Evolutionary conservation across 2,329 filamentous ascomycete genomes (phyloP).

Genomic region (Paracoccidioides brasiliensis): DNA sequence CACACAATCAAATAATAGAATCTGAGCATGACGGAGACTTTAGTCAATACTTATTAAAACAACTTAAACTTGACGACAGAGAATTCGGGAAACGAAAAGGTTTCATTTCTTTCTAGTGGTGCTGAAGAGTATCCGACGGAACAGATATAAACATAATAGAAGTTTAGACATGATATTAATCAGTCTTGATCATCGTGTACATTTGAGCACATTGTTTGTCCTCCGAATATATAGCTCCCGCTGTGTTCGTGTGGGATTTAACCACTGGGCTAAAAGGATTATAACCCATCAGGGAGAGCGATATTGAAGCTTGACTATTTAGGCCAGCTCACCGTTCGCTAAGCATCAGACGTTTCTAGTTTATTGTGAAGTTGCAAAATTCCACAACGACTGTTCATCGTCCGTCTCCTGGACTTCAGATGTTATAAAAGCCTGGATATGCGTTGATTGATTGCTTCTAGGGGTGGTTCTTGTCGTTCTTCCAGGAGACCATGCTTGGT

Average conservation of each 20-base stretch:
- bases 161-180: not conserved
- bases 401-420: not conserved
- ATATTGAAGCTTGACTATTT: too few species aligned
- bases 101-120: not conserved
- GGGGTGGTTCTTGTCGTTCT: not conserved
- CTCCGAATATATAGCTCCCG: too few species aligned
- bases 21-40: too few species aligned
- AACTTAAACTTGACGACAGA: too few species aligned
- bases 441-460: not conserved
- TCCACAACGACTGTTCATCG: not conserved
- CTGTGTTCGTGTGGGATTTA: too few species aligned
- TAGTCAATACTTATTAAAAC: too few species aligned
- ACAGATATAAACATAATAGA: not conserved
- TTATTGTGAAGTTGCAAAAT: not conserved
- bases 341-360: not conserved
- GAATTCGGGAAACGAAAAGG: too few species aligned
- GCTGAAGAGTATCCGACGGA: not conserved
- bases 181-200: not conserved
- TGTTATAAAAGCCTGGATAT: not conserved
- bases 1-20: too few species aligned
- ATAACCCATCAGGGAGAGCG: too few species aligned
- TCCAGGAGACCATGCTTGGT: not conserved
- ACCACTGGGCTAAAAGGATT: too few species aligned
- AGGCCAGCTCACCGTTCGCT: not conserved
- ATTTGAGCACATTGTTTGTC: too few species aligned